Base-by-base conservation (phyloP, 2,329 filamentous ascomycete species). In the Cladosporium cucumerinum region DNA sequence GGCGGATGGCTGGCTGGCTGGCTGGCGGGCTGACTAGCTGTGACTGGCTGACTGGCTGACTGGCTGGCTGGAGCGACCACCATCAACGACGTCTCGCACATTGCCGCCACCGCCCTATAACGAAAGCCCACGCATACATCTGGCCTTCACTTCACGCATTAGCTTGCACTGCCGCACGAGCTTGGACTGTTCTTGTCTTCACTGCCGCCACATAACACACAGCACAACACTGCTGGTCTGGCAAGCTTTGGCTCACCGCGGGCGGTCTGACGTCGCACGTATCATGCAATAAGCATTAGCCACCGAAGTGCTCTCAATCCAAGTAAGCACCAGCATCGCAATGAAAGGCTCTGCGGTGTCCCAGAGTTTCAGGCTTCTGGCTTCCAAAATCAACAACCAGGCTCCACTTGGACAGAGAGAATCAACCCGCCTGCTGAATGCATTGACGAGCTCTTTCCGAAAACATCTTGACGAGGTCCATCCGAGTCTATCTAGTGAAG, bases 361-460 rank as follows among this genome's bases (percentile, higher is more conserved):
- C n/a, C 77, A 81, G 49, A 75, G 78, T 49, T 79, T 84, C 67
- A 82, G 79, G 64, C 77, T 81, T 25, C 80, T 86, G 73, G 77
- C 80, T 12, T 79, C 81, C 28, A 86, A 84, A 72, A 80, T 89
- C 48, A 81, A 84, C 67, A 79, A 79, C 0, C 80, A 80, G 67
- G 70, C 83, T 4, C 82, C 86, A 26, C 78, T 87, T 18, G 85
- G 81, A 28, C 79, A 82, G 5, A 81, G 81, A 65, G 85, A 89
- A 71, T 86, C 84, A 18, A 79, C 85, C 67, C 82, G 86, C 69
- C 79, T 90, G 8, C 81, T 89, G 48, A 82, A 79, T 61, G 79
- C 86, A 23, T 81, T 90, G 68, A 88, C 86, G 25, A 82, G 81
- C 48, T 89, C 86, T 14, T 90, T 90, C 74, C 82, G 86, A 69